A percentile compares a stretch with the other conserved stretches of the same genome.
Evolutionary conservation across 441 rosid genomes (phyloP).

Genomic region (Gossypium lobatum): DNA sequence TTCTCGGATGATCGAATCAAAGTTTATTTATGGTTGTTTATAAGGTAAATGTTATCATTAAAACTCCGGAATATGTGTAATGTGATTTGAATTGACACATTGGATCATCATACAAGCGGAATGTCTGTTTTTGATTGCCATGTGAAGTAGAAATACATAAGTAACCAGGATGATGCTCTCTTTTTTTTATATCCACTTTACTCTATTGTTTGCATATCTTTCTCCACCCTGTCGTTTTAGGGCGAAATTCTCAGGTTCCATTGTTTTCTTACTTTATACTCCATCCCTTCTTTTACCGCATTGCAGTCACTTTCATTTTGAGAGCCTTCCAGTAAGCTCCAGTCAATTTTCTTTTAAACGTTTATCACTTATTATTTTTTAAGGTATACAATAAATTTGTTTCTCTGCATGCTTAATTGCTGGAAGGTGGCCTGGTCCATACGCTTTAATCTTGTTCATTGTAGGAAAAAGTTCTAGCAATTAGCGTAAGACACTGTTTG

Average conservation of each 20-base stretch:
- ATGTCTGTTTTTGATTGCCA: background rate
- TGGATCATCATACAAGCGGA: background rate
- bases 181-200: background rate
- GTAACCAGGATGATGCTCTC: background rate
- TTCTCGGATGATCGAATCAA: background rate
- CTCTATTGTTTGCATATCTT: background rate
- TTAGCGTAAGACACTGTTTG: background rate
- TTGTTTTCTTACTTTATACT: background rate
- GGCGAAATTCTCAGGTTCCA: background rate
- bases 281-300: background rate
- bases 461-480: background rate
- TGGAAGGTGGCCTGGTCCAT: background rate
- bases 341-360: background rate
- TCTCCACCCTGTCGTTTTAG: background rate
- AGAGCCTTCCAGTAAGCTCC: background rate
- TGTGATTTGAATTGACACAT: background rate
- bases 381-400: background rate
- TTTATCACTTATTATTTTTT: background rate
- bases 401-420: background rate
- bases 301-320: background rate
- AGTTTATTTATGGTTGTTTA: background rate
- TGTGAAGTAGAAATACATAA: background rate
- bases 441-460: background rate
- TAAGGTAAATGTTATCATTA: slow-evolving; percentile 2
- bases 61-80: background rate